Conservation (phyloP, 2,329 filamentous ascomycete genomes). For the Fusarium dimerum region DNA sequence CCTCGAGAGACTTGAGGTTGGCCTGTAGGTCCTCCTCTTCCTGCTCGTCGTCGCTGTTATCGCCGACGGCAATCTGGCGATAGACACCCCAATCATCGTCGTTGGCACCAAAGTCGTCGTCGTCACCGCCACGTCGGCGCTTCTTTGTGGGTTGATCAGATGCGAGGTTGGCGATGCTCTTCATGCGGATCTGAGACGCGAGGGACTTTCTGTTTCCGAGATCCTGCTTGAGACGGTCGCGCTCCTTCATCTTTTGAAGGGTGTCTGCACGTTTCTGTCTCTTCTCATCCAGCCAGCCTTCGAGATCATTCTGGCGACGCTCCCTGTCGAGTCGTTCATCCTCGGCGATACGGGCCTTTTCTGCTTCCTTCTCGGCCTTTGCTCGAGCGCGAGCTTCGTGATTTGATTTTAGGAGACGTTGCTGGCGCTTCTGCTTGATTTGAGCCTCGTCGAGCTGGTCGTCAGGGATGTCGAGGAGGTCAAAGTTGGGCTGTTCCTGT, state of each 20-base stretch:
- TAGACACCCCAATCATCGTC: conserved; percentile 99
- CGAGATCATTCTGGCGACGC: conserved; percentile 78
- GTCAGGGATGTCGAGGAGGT: conserved; percentile 84
- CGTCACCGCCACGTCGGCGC: conserved; percentile 81
- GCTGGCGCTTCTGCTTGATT: conserved; percentile 89
- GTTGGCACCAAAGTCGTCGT: conserved; percentile 95
- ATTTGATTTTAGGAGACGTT: conserved; percentile 90
- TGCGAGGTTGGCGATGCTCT: conserved; percentile 92
- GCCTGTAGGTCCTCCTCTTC: conserved; percentile 85
- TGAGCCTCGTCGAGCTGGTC: conserved; percentile 90
- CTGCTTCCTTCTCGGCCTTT: conserved; percentile 92
- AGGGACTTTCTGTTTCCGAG: conserved; percentile 95
- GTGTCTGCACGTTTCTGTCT: conserved; percentile 69
- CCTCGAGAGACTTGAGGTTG: conserved; percentile 75
- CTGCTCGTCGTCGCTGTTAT: conserved; percentile 81
- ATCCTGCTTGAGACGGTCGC: conserved; percentile 89
- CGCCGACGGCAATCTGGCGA: conserved; percentile 83
- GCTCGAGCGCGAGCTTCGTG: conserved; percentile 91
- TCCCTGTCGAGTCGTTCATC: conserved; percentile 83
- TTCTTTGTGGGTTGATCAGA: conserved; percentile 86
- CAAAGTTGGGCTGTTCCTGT: conserved; percentile 80
- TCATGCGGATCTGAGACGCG: conserved; percentile 97
- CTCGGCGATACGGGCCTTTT: conserved; percentile 81
- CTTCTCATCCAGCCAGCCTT: conserved; percentile 83
- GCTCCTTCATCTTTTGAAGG: conserved; percentile 86